phyloP scores from a whole-genome alignment of 371 early-diverging fungal species.

The Mortierella sp. region DNA sequence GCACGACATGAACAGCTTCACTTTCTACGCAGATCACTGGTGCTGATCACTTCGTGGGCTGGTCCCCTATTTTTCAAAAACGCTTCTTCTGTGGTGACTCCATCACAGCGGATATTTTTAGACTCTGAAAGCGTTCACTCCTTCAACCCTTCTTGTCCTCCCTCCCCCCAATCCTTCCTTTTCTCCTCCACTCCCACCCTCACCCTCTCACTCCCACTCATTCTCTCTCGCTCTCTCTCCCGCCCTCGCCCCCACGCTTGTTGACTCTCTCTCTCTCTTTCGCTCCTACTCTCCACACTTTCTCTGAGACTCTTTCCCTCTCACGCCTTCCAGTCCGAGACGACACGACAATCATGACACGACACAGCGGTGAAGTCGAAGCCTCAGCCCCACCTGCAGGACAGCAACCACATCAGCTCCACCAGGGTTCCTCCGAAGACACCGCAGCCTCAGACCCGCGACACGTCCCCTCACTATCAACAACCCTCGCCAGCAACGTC shows the following conservation, averaged over 20 bases:
- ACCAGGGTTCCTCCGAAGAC: conserved; percentile 5
- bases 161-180: neutral
- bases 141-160: neutral
- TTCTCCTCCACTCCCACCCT: neutral
- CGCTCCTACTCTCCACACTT: too few species aligned
- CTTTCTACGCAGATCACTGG: too few species aligned
- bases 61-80: too few species aligned
- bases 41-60: too few species aligned
- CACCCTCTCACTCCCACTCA: conserved; percentile 6
- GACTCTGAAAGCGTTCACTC: neutral
- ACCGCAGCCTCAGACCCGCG: conserved; percentile 13
- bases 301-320: too few species aligned
- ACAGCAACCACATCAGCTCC: conserved; percentile 6
- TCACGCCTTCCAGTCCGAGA: neutral
- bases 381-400: too few species aligned
- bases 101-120: too few species aligned
- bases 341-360: conserved; percentile 13
- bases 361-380: conserved; percentile 18
- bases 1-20: too few species aligned
- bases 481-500: conserved; percentile 20
- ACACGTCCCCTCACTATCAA: conserved; percentile 26
- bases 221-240: conserved; percentile 3
- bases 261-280: too few species aligned
- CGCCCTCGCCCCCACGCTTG: too few species aligned
- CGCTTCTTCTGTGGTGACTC: too few species aligned